phyloP scores from a whole-genome alignment of 2,329 filamentous ascomycete species.

The Cercospora sp. region DNA sequence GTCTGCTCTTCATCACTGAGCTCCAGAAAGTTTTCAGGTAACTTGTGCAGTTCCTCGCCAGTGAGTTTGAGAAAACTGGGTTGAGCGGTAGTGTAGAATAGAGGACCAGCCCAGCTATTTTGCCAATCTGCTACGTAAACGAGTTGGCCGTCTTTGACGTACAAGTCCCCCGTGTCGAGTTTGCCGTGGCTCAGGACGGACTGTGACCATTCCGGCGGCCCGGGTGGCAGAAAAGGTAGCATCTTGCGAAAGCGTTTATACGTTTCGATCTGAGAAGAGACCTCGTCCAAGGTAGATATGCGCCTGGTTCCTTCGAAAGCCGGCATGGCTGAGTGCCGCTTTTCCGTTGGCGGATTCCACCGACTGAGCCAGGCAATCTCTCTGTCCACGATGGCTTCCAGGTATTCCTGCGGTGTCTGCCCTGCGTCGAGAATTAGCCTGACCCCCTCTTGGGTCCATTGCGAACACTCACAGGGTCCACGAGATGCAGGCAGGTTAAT shows the following conservation, averaged over 20 bases:
- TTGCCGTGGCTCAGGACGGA: not conserved
- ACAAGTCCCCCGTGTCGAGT: not conserved
- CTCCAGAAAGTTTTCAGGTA: not conserved
- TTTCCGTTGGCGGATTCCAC: not conserved
- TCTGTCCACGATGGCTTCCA: slow-evolving; percentile 8
- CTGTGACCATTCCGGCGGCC: not conserved
- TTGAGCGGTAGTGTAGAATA: not conserved
- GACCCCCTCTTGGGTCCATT: not conserved
- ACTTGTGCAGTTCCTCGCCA: not conserved
- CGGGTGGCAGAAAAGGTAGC: not conserved
- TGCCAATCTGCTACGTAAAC: not conserved
- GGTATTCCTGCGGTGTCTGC: slow-evolving; percentile 12
- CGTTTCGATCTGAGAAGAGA: not conserved
- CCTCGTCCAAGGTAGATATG: not conserved
- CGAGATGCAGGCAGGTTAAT: slow-evolving; percentile 39
- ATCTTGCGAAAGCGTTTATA: not conserved
- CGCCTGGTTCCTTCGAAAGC: not conserved
- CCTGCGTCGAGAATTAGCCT: slow-evolving; percentile 12
- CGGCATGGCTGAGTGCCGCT: not conserved
- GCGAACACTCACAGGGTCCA: slow-evolving; percentile 35
- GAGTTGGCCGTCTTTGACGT: not conserved
- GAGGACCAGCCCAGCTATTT: not conserved
- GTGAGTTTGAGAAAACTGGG: not conserved
- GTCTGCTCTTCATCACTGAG: not conserved
- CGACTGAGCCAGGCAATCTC: not conserved